Evolutionary conservation across 2,329 filamentous ascomycete genomes (phyloP), one percentile per base, ranked within the genome.

Genomic region (Diaporthe citriasiana): DNA sequence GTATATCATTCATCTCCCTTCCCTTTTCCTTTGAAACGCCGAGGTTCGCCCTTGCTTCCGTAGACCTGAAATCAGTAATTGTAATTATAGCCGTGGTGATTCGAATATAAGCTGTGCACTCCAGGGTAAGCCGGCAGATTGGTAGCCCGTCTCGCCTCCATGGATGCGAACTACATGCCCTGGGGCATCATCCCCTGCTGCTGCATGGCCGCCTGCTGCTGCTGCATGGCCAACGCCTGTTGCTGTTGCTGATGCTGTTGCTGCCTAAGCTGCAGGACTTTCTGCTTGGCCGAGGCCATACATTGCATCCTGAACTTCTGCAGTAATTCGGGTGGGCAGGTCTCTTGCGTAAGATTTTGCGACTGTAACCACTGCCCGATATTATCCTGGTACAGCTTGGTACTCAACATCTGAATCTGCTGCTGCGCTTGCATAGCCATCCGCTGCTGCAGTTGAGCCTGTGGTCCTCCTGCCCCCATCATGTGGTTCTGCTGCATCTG

Each of bases 121-220:
- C 25, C 13, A 4, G 33, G 33, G 19, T 19, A n/a, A 53, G 30
- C 22, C 30, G 30, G 30, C 63, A 33, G 63, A 19, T 19, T 19
- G 10, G n/a, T 17, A 38, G 30, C 30, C 40, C 25, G 12, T 63
- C 9, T 19, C 27, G 59, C 40, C 59, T 19, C 27, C 59, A 8
- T 2, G 25, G 22, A 30, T 8, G 40, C n/a, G 59, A 47, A 66
- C 79, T 83, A 87, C 85, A 88, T 87, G 51, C 85, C 86, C 77
- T 88, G 86, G 27, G 85, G 85, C 86, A 88, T 88, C 85, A 90
- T 89, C 35, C 86, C 86, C 74, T 89, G 86, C n/a, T 68, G 63
- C 65, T 83, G 83, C 53, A 78, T 76, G 55, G 76, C 76, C 42
- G 45, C 45, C 45, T 50, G 45, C 45, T 83, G 82, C 45, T 82